phyloP scores from a whole-genome alignment of 2,329 filamentous ascomycete species.

The Tricladium varicosporioides region DNA sequence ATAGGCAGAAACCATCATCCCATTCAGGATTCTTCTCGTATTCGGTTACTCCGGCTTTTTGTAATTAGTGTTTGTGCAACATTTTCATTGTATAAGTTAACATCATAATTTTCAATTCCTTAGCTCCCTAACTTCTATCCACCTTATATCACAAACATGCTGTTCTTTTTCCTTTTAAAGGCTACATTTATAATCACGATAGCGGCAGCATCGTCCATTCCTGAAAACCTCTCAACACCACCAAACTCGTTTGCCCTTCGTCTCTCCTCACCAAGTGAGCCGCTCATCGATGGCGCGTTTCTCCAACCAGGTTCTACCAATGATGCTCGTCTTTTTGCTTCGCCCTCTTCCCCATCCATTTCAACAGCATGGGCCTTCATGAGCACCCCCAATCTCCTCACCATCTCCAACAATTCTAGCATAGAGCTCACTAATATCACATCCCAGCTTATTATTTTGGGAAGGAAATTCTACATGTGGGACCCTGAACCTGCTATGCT shows the following conservation, averaged over 20 bases:
- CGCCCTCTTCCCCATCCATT: neutral
- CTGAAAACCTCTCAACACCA: neutral
- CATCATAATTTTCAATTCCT: no score
- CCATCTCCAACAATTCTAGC: neutral
- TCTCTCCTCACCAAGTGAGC: neutral
- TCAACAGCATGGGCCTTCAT: neutral
- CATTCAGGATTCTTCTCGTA: no score
- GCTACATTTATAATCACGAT: no score
- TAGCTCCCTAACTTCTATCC: no score
- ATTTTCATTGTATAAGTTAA: no score
- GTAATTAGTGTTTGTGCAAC: no score
- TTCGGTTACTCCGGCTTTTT: no score
- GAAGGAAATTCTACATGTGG: neutral
- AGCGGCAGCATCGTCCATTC: no score
- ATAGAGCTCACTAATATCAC: neutral
- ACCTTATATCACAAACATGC: no score
- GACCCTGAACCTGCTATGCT: neutral
- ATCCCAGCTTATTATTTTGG: neutral
- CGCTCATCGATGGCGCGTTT: neutral
- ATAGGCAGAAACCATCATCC: no score
- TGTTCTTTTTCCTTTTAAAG: no score
- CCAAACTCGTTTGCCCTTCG: neutral
- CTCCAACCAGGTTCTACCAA: neutral
- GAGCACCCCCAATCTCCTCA: neutral
- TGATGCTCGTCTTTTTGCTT: neutral